These are phyloP conservation scores for Cystobasidium pallidum DNA, from an alignment of 1,284 basidiomycete genomes.

Conservation along the genomic window DNA sequence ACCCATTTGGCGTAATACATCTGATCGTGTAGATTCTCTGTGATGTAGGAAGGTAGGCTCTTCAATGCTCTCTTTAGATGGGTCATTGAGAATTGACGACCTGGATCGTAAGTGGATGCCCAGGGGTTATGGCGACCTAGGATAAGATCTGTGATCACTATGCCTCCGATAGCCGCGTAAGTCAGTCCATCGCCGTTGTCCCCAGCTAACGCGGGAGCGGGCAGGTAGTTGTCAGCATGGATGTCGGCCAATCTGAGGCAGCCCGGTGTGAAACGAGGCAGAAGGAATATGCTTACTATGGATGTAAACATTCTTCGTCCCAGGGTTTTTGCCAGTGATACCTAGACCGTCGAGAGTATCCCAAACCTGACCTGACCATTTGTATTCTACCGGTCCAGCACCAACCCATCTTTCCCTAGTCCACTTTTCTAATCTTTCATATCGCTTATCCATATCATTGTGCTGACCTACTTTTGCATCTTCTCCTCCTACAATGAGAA, in stretches of 20 bases:
- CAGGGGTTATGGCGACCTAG: slow-evolving; percentile 17
- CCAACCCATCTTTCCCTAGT: slow-evolving; percentile 22
- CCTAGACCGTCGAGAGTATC: slow-evolving; percentile 24
- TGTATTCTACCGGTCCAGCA: slow-evolving; percentile 7
- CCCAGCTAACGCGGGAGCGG: background rate
- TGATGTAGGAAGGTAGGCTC: slow-evolving; percentile 7
- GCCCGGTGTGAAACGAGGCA: too few relatives aligned
- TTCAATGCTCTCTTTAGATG: slow-evolving; percentile 16
- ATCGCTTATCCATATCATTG: slow-evolving; percentile 26
- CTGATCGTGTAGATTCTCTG: slow-evolving; percentile 25
- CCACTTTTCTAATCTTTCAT: slow-evolving; percentile 29
- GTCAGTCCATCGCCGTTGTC: slow-evolving; percentile 26
- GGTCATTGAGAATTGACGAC: slow-evolving; percentile 23
- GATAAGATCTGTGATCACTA: slow-evolving; percentile 12
- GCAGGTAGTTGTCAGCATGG: background rate
- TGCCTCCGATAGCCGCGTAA: slow-evolving; percentile 18
- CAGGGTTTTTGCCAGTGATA: slow-evolving; percentile 24
- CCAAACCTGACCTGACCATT: slow-evolving; percentile 22
- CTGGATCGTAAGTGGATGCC: slow-evolving; percentile 17
- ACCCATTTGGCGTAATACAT: slow-evolving; percentile 29
- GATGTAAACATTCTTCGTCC: slow-evolving; percentile 25
- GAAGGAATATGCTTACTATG: slow-evolving; percentile 25
- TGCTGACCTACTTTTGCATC: slow-evolving; percentile 32
- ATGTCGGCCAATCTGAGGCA: too few relatives aligned
- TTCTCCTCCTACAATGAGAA: slow-evolving; percentile 22